phyloP scores from a whole-genome alignment of 2,329 filamentous ascomycete species.

The Fusarium sublunatum region DNA sequence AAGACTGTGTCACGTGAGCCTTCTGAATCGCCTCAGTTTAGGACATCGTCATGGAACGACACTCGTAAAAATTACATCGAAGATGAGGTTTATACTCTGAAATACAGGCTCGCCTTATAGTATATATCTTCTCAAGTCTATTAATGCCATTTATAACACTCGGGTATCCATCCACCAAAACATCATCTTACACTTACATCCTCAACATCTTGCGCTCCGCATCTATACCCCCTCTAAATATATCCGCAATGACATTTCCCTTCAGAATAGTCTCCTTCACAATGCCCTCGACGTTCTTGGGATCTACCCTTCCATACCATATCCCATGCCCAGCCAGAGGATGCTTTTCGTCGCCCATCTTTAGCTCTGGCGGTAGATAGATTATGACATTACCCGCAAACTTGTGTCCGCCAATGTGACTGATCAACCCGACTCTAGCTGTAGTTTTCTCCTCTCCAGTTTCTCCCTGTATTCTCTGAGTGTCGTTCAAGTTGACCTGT shows the following conservation, averaged over 20 bases:
- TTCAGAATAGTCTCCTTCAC: constrained; percentile 75
- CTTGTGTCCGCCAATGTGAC: constrained; percentile 86
- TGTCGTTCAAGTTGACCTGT: constrained; percentile 43
- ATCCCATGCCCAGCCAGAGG: constrained; percentile 76
- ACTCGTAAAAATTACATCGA: background rate
- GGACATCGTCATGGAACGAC: background rate
- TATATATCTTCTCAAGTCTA: background rate
- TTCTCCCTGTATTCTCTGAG: constrained; percentile 37
- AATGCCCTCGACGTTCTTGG: constrained; percentile 80
- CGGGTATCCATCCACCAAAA: constrained; percentile 27
- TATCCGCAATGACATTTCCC: constrained; percentile 75
- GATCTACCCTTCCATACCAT: constrained; percentile 85
- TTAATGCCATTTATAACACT: background rate
- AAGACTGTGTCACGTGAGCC: constrained; percentile 37
- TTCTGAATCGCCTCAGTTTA: constrained; percentile 3
- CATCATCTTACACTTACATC: constrained; percentile 47
- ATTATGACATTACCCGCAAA: constrained; percentile 87
- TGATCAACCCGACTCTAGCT: constrained; percentile 76
- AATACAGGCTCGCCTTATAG: background rate
- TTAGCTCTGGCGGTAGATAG: constrained; percentile 73
- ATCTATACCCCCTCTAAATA: constrained; percentile 78
- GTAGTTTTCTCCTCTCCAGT: constrained; percentile 43
- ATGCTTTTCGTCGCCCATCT: constrained; percentile 59
- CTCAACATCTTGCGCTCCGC: constrained; percentile 64
- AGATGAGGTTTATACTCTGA: background rate